Conservation (phyloP, 2,329 filamentous ascomycete species). For the Exophiala bonariae region DNA sequence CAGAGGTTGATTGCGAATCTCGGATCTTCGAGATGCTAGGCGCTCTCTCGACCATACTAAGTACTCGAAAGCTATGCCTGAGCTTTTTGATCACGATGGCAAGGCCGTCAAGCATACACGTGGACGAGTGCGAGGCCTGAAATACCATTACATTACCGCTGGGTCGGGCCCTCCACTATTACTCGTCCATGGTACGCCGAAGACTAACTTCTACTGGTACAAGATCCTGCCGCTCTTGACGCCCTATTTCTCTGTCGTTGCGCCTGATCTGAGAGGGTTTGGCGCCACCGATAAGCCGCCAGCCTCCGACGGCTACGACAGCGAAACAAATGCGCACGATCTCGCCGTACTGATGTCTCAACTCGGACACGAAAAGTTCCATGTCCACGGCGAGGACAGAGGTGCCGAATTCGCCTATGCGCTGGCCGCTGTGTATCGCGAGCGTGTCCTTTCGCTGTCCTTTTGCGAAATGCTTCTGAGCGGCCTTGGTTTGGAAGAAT, state of each 20-base stretch:
- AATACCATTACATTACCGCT: slow-evolving; percentile 47
- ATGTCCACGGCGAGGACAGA: slow-evolving; percentile 58
- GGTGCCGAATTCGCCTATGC: slow-evolving; percentile 58
- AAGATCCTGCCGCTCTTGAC: slow-evolving; percentile 42
- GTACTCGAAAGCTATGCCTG: too few relatives aligned
- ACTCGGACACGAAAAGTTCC: slow-evolving; percentile 44
- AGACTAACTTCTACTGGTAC: slow-evolving; percentile 56
- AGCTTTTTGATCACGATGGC: not conserved
- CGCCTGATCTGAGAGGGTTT: slow-evolving; percentile 55
- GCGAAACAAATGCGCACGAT: slow-evolving; percentile 53
- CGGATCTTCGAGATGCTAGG: too few relatives aligned
- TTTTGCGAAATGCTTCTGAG: slow-evolving; percentile 53
- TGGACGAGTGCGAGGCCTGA: slow-evolving; percentile 29
- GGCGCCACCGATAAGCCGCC: slow-evolving; percentile 51
- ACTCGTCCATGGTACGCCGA: slow-evolving; percentile 55
- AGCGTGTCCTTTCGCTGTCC: slow-evolving; percentile 44
- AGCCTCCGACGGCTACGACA: slow-evolving; percentile 23
- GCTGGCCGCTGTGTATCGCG: slow-evolving; percentile 49
- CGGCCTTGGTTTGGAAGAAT: slow-evolving; percentile 44
- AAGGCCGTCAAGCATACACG: not conserved
- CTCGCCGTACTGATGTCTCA: slow-evolving; percentile 47
- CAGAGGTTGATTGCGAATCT: too few relatives aligned
- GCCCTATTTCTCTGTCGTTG: slow-evolving; percentile 45
- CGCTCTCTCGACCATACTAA: too few relatives aligned
- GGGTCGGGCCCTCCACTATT: slow-evolving; percentile 43